Evolutionary conservation across 2,329 filamentous ascomycete species (phyloP).

Genomic region (Pyrenophora graminea): DNA sequence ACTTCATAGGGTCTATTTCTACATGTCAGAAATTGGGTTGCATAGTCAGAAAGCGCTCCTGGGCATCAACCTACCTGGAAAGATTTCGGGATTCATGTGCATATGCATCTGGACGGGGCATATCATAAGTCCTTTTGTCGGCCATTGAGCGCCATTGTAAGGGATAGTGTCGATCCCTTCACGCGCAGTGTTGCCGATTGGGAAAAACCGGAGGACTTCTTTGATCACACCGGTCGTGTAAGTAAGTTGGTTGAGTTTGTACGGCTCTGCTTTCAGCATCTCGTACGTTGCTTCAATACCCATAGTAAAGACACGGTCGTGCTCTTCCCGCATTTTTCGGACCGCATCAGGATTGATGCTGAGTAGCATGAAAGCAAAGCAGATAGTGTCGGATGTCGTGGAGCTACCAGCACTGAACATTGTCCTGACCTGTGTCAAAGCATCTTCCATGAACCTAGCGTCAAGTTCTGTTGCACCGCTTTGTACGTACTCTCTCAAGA

Average conservation of each 20-base stretch:
- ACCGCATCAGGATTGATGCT: constrained; percentile 34
- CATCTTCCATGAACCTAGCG: constrained; percentile 41
- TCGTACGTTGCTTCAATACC: constrained; percentile 45
- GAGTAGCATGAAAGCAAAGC: constrained; percentile 38
- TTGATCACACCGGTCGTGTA: constrained; percentile 60
- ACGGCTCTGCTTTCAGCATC: constrained; percentile 50
- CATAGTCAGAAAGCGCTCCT: not conserved
- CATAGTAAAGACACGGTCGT: constrained; percentile 56
- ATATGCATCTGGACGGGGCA: constrained; percentile 48
- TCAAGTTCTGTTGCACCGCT: constrained; percentile 29
- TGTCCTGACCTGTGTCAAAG: constrained; percentile 46
- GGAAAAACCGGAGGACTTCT: constrained; percentile 59
- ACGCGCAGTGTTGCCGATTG: constrained; percentile 55
- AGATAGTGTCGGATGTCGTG: constrained; percentile 46
- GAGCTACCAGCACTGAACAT: constrained; percentile 52
- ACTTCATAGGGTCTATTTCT: constrained; percentile 16
- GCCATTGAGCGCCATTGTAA: constrained; percentile 49
- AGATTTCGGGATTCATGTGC: constrained; percentile 35
- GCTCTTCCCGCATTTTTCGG: constrained; percentile 51
- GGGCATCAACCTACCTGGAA: constrained; percentile 22
- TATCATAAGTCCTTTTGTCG: constrained; percentile 52
- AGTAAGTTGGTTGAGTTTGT: constrained; percentile 55
- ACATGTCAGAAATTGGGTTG: not conserved
- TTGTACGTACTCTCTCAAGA: constrained; percentile 35
- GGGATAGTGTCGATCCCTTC: constrained; percentile 42